Conservation (phyloP, 1,284 basidiomycete genomes). For the Pyrrhoderma lamaoense region DNA sequence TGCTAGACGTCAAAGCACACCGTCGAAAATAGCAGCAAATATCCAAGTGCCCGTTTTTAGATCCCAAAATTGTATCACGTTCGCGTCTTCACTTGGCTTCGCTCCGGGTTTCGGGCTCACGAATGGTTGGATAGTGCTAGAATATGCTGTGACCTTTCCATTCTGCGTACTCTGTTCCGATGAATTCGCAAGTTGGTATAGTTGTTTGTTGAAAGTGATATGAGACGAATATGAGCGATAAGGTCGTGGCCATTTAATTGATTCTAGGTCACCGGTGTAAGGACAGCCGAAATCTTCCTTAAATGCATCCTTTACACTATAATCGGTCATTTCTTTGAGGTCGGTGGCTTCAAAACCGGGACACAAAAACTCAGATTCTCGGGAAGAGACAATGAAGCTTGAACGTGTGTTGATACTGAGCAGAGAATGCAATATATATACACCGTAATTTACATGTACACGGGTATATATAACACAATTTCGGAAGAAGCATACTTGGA, state of each 20-base stretch:
- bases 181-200: conserved; percentile 3
- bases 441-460: too few relatives aligned
- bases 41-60: conserved; percentile 49
- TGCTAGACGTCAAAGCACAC: conserved; percentile 27
- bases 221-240: conserved; percentile 35
- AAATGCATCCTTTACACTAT: conserved; percentile 6
- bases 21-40: conserved; percentile 63
- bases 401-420: too few relatives aligned
- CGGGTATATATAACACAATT: too few relatives aligned
- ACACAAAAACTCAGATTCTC: too few relatives aligned
- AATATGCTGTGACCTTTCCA: conserved; percentile 1
- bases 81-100: conserved; percentile 29
- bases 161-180: conserved; percentile 18
- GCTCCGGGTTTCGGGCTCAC: conserved; percentile 8
- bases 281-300: conserved; percentile 1
- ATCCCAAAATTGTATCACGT: conserved; percentile 49
- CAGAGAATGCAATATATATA: too few relatives aligned
- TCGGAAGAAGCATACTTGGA: too few relatives aligned
- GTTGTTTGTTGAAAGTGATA: conserved; percentile 7
- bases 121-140: conserved; percentile 24
- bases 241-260: conserved; percentile 42
- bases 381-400: too few relatives aligned
- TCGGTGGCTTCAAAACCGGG: too few relatives aligned
- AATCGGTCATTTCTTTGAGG: not conserved
- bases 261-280: not conserved